phyloP scores from a whole-genome alignment of 257 asterid genomes.

The Ilex asprella region DNA sequence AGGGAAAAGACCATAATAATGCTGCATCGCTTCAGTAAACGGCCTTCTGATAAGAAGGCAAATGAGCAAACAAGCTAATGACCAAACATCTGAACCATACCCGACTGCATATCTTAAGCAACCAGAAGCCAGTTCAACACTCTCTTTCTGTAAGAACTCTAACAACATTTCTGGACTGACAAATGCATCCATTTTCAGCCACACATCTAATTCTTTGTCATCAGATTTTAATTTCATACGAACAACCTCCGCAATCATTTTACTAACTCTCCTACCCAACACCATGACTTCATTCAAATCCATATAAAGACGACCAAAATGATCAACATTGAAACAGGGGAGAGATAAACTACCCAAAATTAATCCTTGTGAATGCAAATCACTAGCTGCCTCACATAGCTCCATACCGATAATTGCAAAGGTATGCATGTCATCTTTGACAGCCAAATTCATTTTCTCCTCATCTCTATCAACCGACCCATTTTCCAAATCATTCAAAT shows the following conservation, averaged over 20 bases:
- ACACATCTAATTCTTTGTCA: conserved; percentile 3
- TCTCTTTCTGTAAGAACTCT: conserved; percentile 27
- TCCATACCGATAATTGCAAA: conserved; percentile 53
- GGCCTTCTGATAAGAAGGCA: conserved; percentile 54
- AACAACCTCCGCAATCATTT: conserved; percentile 6
- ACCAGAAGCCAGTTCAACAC: conserved; percentile 26
- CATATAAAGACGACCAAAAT: conserved; percentile 46
- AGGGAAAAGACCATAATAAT: conserved; percentile 23
- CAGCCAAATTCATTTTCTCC: conserved; percentile 20
- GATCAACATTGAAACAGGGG: conserved; percentile 45
- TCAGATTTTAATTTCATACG: background rate
- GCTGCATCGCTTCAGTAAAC: conserved; percentile 34
- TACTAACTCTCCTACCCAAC: conserved; percentile 35
- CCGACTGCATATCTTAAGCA: conserved; percentile 32
- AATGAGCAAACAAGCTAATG: conserved; percentile 57
- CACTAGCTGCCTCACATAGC: conserved; percentile 50
- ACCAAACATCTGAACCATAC: conserved; percentile 77
- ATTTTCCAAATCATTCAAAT: conserved; percentile 15
- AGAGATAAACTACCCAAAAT: conserved; percentile 43
- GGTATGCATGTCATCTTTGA: conserved; percentile 23
- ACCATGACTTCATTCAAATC: conserved; percentile 49
- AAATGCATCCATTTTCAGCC: conserved; percentile 25
- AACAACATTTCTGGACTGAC: conserved; percentile 64
- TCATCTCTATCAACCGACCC: conserved; percentile 19
- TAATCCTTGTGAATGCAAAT: conserved; percentile 65